Percentiles rank a stretch among this genome's conserved stretches.
phyloP scores from a whole-genome alignment of 2,329 filamentous ascomycete genomes.

The Cordyceps javanica region DNA sequence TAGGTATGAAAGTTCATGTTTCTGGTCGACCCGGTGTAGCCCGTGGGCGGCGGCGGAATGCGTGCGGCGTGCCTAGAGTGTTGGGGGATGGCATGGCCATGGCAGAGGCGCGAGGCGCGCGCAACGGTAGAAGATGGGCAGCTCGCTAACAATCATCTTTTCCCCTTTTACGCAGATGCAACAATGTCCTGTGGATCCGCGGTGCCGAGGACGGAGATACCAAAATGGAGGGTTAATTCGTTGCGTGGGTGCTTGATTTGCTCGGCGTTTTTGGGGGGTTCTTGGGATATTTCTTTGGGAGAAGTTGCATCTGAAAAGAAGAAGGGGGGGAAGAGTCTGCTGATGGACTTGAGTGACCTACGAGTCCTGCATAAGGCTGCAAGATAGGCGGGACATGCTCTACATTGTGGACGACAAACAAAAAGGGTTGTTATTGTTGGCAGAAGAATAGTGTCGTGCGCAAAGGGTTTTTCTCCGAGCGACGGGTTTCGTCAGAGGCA shows the following conservation, averaged over 20 bases:
- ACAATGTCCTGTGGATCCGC: constrained; percentile 94
- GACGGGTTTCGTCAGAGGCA: too few relatives aligned
- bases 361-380: neutral
- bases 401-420: neutral
- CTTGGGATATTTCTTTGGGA: neutral
- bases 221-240: constrained; percentile 49
- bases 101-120: too few relatives aligned
- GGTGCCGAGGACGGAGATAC: constrained; percentile 47
- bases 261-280: constrained; percentile 6
- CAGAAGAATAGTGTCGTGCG: too few relatives aligned
- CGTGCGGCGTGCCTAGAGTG: neutral
- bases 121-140: neutral
- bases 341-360: neutral
- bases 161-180: constrained; percentile 54
- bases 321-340: too few relatives aligned
- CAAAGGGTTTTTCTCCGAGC: too few relatives aligned
- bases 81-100: too few relatives aligned
- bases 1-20: constrained; percentile 54
- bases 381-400: neutral
- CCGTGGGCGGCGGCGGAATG: too few relatives aligned
- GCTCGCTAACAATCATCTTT: constrained; percentile 1
- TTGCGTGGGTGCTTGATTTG: neutral
- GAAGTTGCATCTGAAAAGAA: neutral
- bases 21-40: too few relatives aligned
- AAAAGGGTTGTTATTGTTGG: neutral